Base-by-base conservation (phyloP, 768 basidiomycete genomes). In the Mycena metata region DNA sequence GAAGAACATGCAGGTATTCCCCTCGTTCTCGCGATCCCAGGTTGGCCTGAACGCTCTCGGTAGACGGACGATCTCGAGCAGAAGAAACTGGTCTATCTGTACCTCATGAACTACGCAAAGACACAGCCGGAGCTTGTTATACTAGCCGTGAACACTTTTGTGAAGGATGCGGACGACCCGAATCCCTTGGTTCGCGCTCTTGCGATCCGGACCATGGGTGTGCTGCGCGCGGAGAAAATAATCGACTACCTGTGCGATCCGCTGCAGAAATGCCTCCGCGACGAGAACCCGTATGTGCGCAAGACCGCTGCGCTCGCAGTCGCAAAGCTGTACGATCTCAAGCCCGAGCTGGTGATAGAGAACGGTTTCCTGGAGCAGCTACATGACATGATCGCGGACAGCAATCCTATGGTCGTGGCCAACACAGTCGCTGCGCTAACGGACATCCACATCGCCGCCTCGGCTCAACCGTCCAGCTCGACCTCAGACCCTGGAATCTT, bases 91-190 rank as follows among this genome's bases (percentile, higher is more conserved):
- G 98, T 99, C n/a, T 99, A 98, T 76, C 88, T 98, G 24, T 98
- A 99, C 80, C 90, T 99, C 69, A 98, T 99, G 94, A 99, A 99
- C 84, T 99, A 99, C 72, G 98, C 98, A 35, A 98, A 98, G 78
- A 97, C 97, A 0, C 98, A 99, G 77, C 98, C 98, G 0, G 98
- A 99, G 77, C 64, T 72, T 15, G 70, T 72, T 23, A 99, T 99
- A 77, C 88, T 99, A 47, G 98, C 98, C 42, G 98, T 99, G 70
- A 99, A 99, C 77, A 99, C 97, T 7, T 98, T 99, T 77, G 98
- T 99, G 70, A 90, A 98, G 85, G 98, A 99, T 79, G 91, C 96
- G 1, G 96, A 96, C 73, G 97, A 99, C 77, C 90, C 94, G 16
- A 99, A 99, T 76, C 98, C 97, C 0, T 92, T 99, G 60, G 94